A percentile compares a stretch with the other conserved stretches of the same genome.
Evolutionary conservation across 139 green algal species (phyloP).

Genomic region (Chlamydomonas sphaeroides): DNA sequence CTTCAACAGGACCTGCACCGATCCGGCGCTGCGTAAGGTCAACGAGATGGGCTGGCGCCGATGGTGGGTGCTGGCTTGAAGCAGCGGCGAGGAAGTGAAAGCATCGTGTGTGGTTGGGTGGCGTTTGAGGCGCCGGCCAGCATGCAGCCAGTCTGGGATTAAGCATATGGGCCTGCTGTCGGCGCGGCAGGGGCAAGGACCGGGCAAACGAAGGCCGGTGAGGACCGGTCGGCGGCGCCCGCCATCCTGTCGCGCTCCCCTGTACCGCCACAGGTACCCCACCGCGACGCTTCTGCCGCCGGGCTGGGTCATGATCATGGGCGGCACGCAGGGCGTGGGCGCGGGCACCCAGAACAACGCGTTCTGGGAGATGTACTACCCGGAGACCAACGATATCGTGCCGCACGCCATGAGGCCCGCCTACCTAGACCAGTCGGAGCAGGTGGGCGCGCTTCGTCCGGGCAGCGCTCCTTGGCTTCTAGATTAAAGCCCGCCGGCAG

Average conservation of each 20-base stretch:
- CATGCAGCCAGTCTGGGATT: too few relatives aligned
- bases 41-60: slow-evolving; percentile 12
- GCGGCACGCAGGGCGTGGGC: slow-evolving; percentile 38
- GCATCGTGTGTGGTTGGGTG: background rate
- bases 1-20: background rate
- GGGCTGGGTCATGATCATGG: slow-evolving; percentile 41
- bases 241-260: too few relatives aligned
- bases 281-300: slow-evolving; percentile 36
- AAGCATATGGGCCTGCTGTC: too few relatives aligned
- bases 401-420: background rate
- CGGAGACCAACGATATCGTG: background rate
- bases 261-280: slow-evolving; percentile 38
- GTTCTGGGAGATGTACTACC: slow-evolving; percentile 6
- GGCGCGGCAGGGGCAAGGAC: too few relatives aligned
- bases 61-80: background rate
- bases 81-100: background rate
- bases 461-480: too few relatives aligned
- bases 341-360: slow-evolving; percentile 34
- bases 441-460: slow-evolving; percentile 18
- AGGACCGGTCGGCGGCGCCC: too few relatives aligned
- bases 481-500: too few relatives aligned
- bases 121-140: too few relatives aligned
- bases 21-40: background rate
- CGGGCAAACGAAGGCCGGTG: too few relatives aligned
- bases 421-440: slow-evolving; percentile 25